Evolutionary conservation across 2,329 filamentous ascomycete genomes (phyloP).

Genomic region (Magnaporthiopsis incrustans): DNA sequence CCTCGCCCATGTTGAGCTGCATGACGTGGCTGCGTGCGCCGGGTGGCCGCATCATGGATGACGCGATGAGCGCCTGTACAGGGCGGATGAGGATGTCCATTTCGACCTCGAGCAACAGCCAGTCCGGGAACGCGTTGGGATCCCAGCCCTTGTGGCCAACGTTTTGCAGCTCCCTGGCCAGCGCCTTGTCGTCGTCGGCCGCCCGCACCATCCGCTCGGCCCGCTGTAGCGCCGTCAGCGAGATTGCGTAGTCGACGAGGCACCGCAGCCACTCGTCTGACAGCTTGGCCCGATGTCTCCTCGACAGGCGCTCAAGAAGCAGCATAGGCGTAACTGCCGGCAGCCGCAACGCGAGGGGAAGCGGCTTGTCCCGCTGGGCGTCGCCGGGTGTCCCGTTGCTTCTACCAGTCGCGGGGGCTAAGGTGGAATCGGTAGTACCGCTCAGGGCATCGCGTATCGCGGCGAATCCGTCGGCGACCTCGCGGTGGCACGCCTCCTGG

Average conservation of each 20-base stretch:
- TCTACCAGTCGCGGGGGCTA: too few species aligned
- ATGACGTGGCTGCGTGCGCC: constrained; percentile 41
- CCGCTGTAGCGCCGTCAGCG: constrained; percentile 32
- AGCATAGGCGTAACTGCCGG: too few species aligned
- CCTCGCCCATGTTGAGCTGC: constrained; percentile 66
- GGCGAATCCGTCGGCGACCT: too few species aligned
- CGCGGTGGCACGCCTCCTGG: too few species aligned
- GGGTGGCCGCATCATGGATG: constrained; percentile 40
- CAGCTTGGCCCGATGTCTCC: constrained; percentile 11
- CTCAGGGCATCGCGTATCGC: too few species aligned
- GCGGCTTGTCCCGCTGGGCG: too few species aligned
- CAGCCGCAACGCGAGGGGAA: too few species aligned
- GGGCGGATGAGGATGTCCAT: constrained; percentile 51
- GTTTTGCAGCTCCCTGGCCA: constrained; percentile 38
- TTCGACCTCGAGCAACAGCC: constrained; percentile 57
- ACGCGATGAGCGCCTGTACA: constrained; percentile 50
- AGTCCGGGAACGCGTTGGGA: constrained; percentile 45
- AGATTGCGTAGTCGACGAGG: constrained; percentile 31
- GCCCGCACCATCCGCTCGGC: constrained; percentile 29
- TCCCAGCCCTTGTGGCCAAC: constrained; percentile 49
- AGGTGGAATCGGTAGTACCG: too few species aligned
- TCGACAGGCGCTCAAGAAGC: too few species aligned
- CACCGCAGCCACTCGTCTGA: constrained; percentile 24
- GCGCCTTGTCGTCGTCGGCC: constrained; percentile 14
- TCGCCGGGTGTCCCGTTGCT: too few species aligned